Evolutionary conservation across 352 stramenopile genomes (phyloP).

Genomic region (Globisporangium apiculatum): DNA sequence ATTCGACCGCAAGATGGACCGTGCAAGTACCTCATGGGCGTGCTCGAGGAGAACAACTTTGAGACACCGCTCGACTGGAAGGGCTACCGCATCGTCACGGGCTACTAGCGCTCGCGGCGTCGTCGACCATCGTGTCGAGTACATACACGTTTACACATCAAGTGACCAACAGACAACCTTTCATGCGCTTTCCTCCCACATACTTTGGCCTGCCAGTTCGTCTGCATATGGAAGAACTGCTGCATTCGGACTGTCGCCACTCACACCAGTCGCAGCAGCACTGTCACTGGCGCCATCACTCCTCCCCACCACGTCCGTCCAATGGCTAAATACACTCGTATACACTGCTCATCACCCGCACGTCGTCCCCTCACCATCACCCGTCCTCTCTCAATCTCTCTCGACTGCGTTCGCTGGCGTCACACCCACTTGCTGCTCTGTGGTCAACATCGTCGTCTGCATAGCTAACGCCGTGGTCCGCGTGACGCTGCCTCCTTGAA

Average conservation of each 20-base stretch:
- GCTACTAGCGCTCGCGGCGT: constrained; percentile 29
- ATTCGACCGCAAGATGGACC: constrained; percentile 85
- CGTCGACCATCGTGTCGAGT: no score
- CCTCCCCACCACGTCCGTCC: background rate
- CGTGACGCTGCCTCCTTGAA: constrained; percentile 42
- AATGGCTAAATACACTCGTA: constrained; percentile 7
- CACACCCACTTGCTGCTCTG: no score
- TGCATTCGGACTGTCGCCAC: no score
- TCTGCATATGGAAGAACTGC: no score
- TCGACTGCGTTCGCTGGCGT: no score
- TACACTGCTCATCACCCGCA: background rate
- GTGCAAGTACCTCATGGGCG: constrained; percentile 86
- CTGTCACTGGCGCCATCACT: background rate
- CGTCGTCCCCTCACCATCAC: background rate
- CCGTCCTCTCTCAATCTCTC: background rate
- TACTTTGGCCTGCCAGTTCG: no score
- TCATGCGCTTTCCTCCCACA: no score
- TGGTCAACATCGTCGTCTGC: no score
- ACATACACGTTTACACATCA: background rate
- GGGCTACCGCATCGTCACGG: constrained; percentile 85
- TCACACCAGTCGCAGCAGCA: background rate
- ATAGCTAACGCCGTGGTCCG: background rate
- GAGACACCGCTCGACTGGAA: constrained; percentile 89
- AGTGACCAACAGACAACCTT: background rate
- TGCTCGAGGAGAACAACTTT: constrained; percentile 82